Evolutionary conservation across 2,329 filamentous ascomycete species (phyloP).

Genomic region (Sarocladium brachiariae): DNA sequence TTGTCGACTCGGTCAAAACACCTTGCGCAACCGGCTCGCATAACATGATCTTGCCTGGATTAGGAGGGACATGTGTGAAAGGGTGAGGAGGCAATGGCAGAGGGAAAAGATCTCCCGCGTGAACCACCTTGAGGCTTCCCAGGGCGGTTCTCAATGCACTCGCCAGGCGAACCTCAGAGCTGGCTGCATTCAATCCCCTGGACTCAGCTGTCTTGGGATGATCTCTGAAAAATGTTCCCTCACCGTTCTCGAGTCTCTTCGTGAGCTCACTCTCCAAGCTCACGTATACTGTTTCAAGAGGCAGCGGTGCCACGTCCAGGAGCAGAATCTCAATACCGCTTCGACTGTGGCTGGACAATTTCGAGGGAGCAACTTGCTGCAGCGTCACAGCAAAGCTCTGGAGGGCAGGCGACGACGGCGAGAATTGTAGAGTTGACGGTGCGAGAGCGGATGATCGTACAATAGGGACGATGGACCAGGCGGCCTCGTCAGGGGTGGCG

Average conservation of each 20-base stretch:
- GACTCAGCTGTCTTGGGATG: constrained; percentile 35
- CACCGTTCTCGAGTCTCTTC: constrained; percentile 72
- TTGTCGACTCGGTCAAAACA: constrained; percentile 66
- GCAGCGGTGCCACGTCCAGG: constrained; percentile 71
- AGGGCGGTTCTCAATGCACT: constrained; percentile 69
- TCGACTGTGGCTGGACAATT: constrained; percentile 63
- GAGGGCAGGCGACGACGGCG: constrained; percentile 62
- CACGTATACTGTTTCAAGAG: constrained; percentile 80
- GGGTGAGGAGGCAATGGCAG: constrained; percentile 78
- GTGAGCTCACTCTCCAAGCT: constrained; percentile 76
- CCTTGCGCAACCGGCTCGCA: constrained; percentile 94
- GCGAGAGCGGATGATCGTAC: constrained; percentile 57
- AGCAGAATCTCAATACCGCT: constrained; percentile 78
- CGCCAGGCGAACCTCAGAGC: constrained; percentile 52
- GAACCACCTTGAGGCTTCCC: constrained; percentile 66
- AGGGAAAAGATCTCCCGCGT: constrained; percentile 71
- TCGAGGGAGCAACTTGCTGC: constrained; percentile 68
- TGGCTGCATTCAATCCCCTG: constrained; percentile 15
- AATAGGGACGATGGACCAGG: constrained; percentile 83
- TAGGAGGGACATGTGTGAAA: constrained; percentile 76
- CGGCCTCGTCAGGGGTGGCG: constrained; percentile 50
- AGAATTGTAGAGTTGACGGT: constrained; percentile 73
- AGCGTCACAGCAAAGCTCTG: constrained; percentile 73
- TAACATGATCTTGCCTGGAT: constrained; percentile 81
- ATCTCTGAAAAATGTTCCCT: constrained; percentile 71